Base-by-base conservation (phyloP, 768 basidiomycete species). In the Arthromyces matolae region DNA sequence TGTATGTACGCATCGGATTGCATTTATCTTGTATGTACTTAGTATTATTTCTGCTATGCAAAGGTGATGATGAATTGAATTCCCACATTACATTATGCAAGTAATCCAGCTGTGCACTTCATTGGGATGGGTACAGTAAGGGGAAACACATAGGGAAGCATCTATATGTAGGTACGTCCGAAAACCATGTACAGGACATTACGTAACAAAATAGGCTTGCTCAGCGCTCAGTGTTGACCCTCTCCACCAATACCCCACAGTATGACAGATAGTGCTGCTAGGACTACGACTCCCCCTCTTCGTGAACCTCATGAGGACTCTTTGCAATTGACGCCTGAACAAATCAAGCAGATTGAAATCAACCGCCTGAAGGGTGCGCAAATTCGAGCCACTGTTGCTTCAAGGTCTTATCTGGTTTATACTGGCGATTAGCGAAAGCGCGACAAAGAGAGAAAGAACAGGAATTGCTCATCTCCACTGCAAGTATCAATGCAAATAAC, bases 351-450 rank as follows among this genome's bases (percentile, higher is more conserved):
- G 47, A 73, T 91, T 20, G 89, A 93, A 62, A 73, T 91, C 34
- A 90, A 92, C 57, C 78, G 89, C 44, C 68, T 92, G 19, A 83
- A 78, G 79, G 88, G 88, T 86, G 42, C 44, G 40, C 19, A 27
- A 43, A 32, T 1, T 24, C 24, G 3, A 39, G 14, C 22, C 19
- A 6, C 14, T 8, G 22, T 16, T 9, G 22, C 19, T 13, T 8
- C 4, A 16, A 9, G 12, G 31, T 31, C 25, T 20, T 16, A 20
- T 20, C 24, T 13, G 10, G 24, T 19, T 33, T 44, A 40, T 18
- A 19, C 20, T 5, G 10, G 24, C 29, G 19, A 42, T 29, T 31
- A 89, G 89, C 90, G 3, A 93, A 93, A 65, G 84, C 82, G 23
- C 78, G 71, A 29, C 85, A 89, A 62, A 77, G 85, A 38, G 78